Conservation (phyloP, 805 yeast species). For the Yamadazyma philogaea region DNA sequence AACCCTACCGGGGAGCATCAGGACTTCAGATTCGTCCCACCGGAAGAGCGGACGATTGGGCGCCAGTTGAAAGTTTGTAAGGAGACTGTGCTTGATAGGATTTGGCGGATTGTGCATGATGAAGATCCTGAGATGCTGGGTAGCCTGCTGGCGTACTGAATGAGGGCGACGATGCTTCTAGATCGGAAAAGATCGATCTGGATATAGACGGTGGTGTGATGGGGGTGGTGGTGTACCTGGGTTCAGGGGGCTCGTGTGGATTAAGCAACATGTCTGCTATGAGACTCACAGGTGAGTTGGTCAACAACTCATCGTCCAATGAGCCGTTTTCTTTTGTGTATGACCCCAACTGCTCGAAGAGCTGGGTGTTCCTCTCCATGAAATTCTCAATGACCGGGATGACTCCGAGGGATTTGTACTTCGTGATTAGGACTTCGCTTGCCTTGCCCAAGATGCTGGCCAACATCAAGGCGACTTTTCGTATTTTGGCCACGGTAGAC, state of each 20-base stretch:
- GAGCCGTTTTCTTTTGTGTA: not conserved
- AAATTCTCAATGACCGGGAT: conserved; percentile 38
- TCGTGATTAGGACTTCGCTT: conserved; percentile 51
- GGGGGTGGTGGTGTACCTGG: not conserved
- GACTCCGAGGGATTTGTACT: conserved; percentile 52
- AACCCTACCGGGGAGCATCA: not conserved
- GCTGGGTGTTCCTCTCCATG: not conserved
- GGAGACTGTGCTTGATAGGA: not conserved
- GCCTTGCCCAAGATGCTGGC: conserved; percentile 42
- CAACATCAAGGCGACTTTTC: conserved; percentile 43
- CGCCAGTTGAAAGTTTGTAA: not conserved
- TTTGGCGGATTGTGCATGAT: conserved; percentile 1
- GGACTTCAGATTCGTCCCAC: not conserved
- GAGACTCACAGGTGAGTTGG: conserved; percentile 3
- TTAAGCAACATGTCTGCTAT: conserved; percentile 8
- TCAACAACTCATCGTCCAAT: not conserved
- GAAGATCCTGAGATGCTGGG: not conserved
- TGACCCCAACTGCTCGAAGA: conserved; percentile 2
- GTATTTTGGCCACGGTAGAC: conserved; percentile 34
- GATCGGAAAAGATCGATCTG: conserved; percentile 13
- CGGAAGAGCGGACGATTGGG: not conserved
- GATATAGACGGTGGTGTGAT: conserved; percentile 15
- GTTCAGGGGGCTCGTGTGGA: conserved; percentile 4
- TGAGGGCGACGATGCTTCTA: conserved; percentile 13
- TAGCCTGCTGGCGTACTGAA: conserved; percentile 10